phyloP scores from a whole-genome alignment of 345 rosid genomes.

The Noccaea bulbosa region DNA sequence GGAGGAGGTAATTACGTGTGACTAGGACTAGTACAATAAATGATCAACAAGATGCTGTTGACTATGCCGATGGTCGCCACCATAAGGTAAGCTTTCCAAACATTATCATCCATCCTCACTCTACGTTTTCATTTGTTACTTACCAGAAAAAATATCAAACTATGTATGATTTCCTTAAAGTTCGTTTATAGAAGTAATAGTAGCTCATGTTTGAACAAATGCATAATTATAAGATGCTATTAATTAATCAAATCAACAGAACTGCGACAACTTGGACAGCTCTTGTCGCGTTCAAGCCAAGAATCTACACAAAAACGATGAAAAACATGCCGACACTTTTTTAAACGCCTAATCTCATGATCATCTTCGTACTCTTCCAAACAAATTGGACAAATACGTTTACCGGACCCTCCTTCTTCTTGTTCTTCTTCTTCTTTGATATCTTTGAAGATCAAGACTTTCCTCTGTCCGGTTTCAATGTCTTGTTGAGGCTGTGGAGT shows the following conservation, averaged over 20 bases:
- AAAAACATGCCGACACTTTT: slow-evolving; percentile 27
- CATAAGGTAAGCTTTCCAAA: no score
- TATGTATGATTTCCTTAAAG: no score
- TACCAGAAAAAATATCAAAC: no score
- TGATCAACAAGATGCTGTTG: no score
- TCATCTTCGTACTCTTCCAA: slow-evolving; percentile 31
- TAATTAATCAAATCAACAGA: slow-evolving; percentile 29
- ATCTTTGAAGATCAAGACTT: slow-evolving; percentile 30
- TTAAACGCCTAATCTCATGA: slow-evolving; percentile 18
- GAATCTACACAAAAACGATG: slow-evolving; percentile 27
- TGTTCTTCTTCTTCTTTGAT: slow-evolving; percentile 12
- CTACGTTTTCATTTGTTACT: no score
- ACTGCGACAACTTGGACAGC: slow-evolving; percentile 31
- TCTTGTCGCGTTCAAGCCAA: background rate
- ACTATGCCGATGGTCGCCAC: no score
- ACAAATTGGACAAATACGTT: slow-evolving; percentile 22
- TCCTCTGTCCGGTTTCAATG: slow-evolving; percentile 26
- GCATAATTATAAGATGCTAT: no score
- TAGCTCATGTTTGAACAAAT: no score
- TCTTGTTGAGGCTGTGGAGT: slow-evolving; percentile 22
- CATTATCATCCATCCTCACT: no score
- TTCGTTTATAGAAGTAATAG: no score
- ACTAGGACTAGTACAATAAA: no score
- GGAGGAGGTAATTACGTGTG: no score
- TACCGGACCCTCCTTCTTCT: slow-evolving; percentile 4